phyloP scores from a whole-genome alignment of 768 basidiomycete species.

The Gloeopeniophorella convolvens region DNA sequence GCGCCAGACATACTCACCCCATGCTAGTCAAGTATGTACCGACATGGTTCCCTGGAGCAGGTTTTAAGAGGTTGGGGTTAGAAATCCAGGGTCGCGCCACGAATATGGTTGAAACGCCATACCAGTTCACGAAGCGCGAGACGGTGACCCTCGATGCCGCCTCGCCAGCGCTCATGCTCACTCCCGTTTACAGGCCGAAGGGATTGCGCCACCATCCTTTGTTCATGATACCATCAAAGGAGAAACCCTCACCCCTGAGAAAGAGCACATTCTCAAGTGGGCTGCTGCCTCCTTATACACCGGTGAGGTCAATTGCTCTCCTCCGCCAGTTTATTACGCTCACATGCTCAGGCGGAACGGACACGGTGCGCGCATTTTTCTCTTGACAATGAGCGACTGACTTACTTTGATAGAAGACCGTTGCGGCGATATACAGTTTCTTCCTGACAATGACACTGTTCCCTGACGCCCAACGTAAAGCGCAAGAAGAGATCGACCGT shows the following conservation, averaged over 20 bases:
- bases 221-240: slow-evolving; percentile 11
- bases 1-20: not conserved
- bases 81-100: not conserved
- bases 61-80: slow-evolving; percentile 21
- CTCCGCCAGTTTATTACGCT: not conserved
- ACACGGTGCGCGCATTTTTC: slow-evolving; percentile 11
- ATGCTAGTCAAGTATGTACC: slow-evolving; percentile 24
- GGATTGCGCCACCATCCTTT: slow-evolving; percentile 20
- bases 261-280: slow-evolving; percentile 21
- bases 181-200: slow-evolving; percentile 11
- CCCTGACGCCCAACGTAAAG: slow-evolving; percentile 24
- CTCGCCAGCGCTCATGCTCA: not conserved
- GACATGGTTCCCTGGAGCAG: slow-evolving; percentile 25
- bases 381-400: not conserved
- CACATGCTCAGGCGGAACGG: slow-evolving; percentile 9
- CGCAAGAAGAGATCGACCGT: slow-evolving; percentile 26
- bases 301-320: slow-evolving; percentile 5
- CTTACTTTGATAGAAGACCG: slow-evolving; percentile 17
- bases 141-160: not conserved
- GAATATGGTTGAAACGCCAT: not conserved
- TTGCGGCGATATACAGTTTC: slow-evolving; percentile 21
- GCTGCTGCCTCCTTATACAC: slow-evolving; percentile 21
- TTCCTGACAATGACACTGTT: slow-evolving; percentile 23
- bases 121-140: slow-evolving; percentile 1
- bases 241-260: not conserved